These are phyloP conservation scores for Epicoccum sorghinum DNA, from an alignment of 2,329 filamentous ascomycete species.

Conservation along the genomic window DNA sequence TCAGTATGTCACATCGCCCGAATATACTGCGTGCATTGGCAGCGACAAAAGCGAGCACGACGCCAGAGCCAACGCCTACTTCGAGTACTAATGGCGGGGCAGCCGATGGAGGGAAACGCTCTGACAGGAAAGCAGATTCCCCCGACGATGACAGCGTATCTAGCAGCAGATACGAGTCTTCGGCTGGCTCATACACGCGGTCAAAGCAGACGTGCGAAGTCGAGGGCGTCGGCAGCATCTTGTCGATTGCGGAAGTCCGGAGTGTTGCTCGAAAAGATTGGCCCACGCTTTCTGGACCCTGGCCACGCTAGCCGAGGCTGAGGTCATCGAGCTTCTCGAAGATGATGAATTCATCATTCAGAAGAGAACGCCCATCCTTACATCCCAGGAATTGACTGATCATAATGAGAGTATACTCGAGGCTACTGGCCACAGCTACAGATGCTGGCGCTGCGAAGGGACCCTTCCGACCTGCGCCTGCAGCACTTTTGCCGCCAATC, in stretches of 20 bases:
- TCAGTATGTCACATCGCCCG: constrained; percentile 71
- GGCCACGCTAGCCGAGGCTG: constrained; percentile 30
- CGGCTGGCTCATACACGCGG: constrained; percentile 90
- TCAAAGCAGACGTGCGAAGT: constrained; percentile 90
- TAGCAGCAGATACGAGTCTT: constrained; percentile 93
- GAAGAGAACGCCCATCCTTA: constrained; percentile 1
- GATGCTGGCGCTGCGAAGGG: constrained; percentile 41
- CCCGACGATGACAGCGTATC: constrained; percentile 80
- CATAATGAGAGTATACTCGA: constrained; percentile 38
- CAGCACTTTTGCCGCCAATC: constrained; percentile 84
- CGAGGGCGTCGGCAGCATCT: constrained; percentile 90
- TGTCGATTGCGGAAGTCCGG: constrained; percentile 19
- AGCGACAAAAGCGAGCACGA: constrained; percentile 87
- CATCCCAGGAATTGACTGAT: not conserved
- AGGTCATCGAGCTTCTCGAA: constrained; percentile 28
- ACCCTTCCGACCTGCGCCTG: constrained; percentile 49
- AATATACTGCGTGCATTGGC: constrained; percentile 77
- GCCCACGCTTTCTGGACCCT: constrained; percentile 30
- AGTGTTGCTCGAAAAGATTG: constrained; percentile 21
- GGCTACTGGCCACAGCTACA: constrained; percentile 44
- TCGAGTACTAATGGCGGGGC: constrained; percentile 71
- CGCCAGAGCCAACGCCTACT: constrained; percentile 88
- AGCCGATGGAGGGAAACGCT: constrained; percentile 60
- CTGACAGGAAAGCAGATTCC: constrained; percentile 72
- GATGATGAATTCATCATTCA: constrained; percentile 20